phyloP scores from a whole-genome alignment of 768 basidiomycete genomes.

The Lentinula boryana region DNA sequence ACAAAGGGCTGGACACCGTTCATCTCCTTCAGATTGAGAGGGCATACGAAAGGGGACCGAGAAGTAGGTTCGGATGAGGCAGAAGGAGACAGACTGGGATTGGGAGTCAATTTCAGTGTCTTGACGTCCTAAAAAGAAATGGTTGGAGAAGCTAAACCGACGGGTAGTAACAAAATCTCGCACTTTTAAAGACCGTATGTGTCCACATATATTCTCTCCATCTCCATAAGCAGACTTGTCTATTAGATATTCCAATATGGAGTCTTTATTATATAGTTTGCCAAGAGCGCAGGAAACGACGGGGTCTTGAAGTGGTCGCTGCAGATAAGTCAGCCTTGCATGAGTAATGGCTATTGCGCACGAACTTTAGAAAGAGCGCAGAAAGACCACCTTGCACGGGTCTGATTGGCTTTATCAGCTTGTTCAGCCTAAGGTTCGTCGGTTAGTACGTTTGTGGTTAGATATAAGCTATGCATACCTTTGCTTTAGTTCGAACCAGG shows the following conservation, averaged over 20 bases:
- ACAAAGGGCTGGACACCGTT: constrained; percentile 86
- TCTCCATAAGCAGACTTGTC: constrained; percentile 84
- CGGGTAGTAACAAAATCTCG: constrained; percentile 15
- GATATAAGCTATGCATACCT: constrained; percentile 31
- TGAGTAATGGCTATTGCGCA: background rate
- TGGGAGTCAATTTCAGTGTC: constrained; percentile 73
- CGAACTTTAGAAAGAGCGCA: constrained; percentile 88
- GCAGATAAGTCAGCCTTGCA: background rate
- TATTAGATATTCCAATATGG: constrained; percentile 84
- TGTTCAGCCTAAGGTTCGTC: constrained; percentile 55
- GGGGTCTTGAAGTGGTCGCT: constrained; percentile 85
- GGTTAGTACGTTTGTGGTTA: background rate
- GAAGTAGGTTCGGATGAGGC: constrained; percentile 36
- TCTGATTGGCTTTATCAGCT: constrained; percentile 88
- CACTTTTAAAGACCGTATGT: constrained; percentile 88
- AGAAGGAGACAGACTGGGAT: constrained; percentile 46
- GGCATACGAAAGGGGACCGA: constrained; percentile 77
- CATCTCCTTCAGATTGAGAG: constrained; percentile 92
- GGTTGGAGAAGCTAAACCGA: background rate
- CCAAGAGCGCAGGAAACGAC: constrained; percentile 90
- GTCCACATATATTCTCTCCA: constrained; percentile 87
- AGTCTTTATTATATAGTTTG: constrained; percentile 95
- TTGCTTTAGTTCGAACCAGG: constrained; percentile 65
- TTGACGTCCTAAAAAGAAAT: constrained; percentile 67
- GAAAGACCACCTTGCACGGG: constrained; percentile 83